Evolutionary conservation across 2,329 filamentous ascomycete genomes (phyloP).

Genomic region (Alternaria metachromatica): DNA sequence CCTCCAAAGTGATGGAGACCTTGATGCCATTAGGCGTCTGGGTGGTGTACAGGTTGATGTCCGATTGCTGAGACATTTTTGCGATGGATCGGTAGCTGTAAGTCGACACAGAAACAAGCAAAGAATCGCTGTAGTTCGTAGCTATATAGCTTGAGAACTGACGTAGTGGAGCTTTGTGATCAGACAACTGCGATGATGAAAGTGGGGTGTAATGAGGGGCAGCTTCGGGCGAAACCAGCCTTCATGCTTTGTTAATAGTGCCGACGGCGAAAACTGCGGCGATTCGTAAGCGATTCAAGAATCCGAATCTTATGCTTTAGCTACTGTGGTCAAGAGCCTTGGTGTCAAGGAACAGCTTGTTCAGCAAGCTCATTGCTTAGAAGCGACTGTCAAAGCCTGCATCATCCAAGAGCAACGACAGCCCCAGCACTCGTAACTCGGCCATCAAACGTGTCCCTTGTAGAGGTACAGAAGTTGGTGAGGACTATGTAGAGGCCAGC

Average conservation of each 20-base stretch:
- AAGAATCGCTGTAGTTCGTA: neutral
- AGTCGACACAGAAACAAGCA: neutral
- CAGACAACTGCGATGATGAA: neutral
- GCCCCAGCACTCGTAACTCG: neutral
- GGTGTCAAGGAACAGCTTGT: neutral
- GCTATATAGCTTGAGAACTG: neutral
- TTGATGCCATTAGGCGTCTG: conserved; percentile 92
- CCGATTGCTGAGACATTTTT: conserved; percentile 51
- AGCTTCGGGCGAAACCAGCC: conserved; percentile 28
- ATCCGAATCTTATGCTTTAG: neutral
- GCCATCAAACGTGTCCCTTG: neutral
- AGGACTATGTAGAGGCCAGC: too few species aligned
- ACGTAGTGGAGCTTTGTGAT: neutral
- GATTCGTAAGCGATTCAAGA: neutral
- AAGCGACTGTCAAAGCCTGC: neutral
- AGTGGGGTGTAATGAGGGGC: conserved; percentile 34
- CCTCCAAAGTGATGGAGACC: conserved; percentile 83
- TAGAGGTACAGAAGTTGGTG: too few species aligned
- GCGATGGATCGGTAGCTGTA: neutral
- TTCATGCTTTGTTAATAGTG: conserved; percentile 35
- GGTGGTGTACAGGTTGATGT: conserved; percentile 82
- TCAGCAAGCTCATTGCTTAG: neutral
- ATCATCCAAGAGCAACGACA: neutral
- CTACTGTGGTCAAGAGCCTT: neutral
- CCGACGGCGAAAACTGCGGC: neutral